These are phyloP conservation scores for Neurospora discreta DNA, from an alignment of 495 filamentous ascomycete species.

Conservation along the genomic window DNA sequence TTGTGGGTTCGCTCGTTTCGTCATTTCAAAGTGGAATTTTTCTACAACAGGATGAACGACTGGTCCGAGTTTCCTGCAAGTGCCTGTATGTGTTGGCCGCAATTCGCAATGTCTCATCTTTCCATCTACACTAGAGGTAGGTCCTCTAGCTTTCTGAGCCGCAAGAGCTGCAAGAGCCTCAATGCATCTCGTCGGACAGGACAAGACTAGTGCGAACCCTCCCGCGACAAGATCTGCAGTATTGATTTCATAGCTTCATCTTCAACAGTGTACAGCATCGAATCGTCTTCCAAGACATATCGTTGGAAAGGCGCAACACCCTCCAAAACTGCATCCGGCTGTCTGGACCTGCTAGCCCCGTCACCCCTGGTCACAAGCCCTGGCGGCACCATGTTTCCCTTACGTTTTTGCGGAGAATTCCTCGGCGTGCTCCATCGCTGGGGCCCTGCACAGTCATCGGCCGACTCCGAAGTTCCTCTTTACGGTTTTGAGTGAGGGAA, in stretches of 20 bases:
- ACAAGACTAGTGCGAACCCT: background rate
- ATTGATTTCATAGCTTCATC: background rate
- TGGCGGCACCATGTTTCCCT: background rate
- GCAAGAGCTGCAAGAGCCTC: background rate
- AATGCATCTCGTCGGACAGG: background rate
- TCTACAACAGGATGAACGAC: background rate
- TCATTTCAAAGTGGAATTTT: background rate
- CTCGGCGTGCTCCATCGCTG: background rate
- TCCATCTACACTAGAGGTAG: no score
- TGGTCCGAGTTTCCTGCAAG: background rate
- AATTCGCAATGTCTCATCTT: no score
- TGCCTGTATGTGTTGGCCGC: background rate
- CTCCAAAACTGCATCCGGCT: background rate
- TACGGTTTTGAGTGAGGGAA: background rate
- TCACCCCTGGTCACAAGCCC: background rate
- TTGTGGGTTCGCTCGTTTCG: background rate
- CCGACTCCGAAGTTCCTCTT: background rate
- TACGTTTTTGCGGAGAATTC: background rate
- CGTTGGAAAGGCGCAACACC: background rate
- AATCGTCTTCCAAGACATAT: background rate
- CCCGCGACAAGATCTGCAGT: background rate
- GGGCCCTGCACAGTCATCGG: background rate
- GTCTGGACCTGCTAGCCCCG: background rate
- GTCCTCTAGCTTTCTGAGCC: background rate
- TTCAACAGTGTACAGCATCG: background rate